Evolutionary conservation across 257 asterid genomes (phyloP), one percentile per base, ranked within the genome.

Genomic region (Verbascum thapsus): DNA sequence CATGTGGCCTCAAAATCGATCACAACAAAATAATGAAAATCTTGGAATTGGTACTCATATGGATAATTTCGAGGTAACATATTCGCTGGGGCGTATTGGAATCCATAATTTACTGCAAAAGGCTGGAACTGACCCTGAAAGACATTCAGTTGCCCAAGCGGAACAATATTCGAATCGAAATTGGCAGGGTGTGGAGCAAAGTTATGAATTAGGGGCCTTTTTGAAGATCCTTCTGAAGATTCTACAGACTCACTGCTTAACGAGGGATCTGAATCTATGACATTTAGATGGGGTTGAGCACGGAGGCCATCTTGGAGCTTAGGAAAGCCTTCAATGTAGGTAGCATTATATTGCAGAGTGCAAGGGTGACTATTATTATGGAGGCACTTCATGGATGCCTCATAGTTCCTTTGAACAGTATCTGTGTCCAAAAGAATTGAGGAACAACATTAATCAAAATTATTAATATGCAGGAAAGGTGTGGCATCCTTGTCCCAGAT

Each of bases 1-100:
- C 98, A 91, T 5, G 98, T 91, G 41, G 95, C 98, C 87, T 91
- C 98, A 62, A 91, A 88, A 74, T 91, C 98, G 13, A 91, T 84
- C 58, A 91, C 95, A 34, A 88, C 94, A 50, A 91, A 88, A 76
- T 81, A 84, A 19, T 86, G 88, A 73, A 91, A 84, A 48, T 86
- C 94, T 75, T 86, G 96, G 61, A 81, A 72, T 35, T 58, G 85
- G 74, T 53, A 72, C 32, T 26, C 32, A 49, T 68, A 73, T 42
- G 84, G 79, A 67, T 72, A 75, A 60, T 61, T 72, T 56, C 61
- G 88, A 41, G 83, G 76, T 53, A 75, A 63, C 78, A 72, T 65
- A 72, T 81, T 84, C 32, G 5, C 84, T 80, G 13, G 89, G 89
- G 41, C 61, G 76, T 76, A 74, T 42, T 76, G 91, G 77, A 76